A percentile compares a stretch with the other conserved stretches of the same genome.
Evolutionary conservation across 441 rosid genomes (phyloP).

Genomic region (Adansonia madagascariensis): DNA sequence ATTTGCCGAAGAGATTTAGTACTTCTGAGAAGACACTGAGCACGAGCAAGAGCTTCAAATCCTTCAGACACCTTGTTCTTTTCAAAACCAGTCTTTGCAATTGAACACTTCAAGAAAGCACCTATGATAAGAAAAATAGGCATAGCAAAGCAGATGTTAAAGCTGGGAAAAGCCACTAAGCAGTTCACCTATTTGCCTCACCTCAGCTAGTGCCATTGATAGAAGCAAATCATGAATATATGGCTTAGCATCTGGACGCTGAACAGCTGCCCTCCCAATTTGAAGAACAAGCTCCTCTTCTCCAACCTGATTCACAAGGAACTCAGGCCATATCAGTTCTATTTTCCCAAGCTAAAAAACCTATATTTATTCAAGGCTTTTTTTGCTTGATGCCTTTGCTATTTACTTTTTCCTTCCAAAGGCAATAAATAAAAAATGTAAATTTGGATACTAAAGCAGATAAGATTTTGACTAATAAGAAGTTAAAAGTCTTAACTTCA

Average conservation of each 20-base stretch:
- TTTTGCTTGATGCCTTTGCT: background rate
- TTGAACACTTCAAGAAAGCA: slow-evolving; percentile 91
- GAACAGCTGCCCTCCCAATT: slow-evolving; percentile 80
- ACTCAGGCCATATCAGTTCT: slow-evolving; percentile 22
- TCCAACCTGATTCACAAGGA: slow-evolving; percentile 68
- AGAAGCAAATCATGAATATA: slow-evolving; percentile 80
- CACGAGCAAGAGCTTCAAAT: slow-evolving; percentile 98
- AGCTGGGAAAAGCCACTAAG: slow-evolving; percentile 39
- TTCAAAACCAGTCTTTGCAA: slow-evolving; percentile 83
- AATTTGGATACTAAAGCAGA: background rate
- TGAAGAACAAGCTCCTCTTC: slow-evolving; percentile 81
- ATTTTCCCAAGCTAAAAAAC: background rate
- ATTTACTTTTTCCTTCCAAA: background rate
- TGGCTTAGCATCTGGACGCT: slow-evolving; percentile 75
- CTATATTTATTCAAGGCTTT: background rate
- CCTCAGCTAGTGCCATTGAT: slow-evolving; percentile 96
- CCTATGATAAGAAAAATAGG: slow-evolving; percentile 63
- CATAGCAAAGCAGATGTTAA: slow-evolving; percentile 56
- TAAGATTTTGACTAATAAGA: background rate
- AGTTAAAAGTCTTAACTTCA: background rate
- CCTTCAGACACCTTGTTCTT: slow-evolving; percentile 86
- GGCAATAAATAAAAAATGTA: background rate
- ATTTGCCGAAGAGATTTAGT: slow-evolving; percentile 74
- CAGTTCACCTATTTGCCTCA: slow-evolving; percentile 50
- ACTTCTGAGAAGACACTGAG: slow-evolving; percentile 88